A percentile compares a stretch with the other conserved stretches of the same genome.
Evolutionary conservation across 768 basidiomycete species (phyloP).

Genomic region (Mrakia blollopis): DNA sequence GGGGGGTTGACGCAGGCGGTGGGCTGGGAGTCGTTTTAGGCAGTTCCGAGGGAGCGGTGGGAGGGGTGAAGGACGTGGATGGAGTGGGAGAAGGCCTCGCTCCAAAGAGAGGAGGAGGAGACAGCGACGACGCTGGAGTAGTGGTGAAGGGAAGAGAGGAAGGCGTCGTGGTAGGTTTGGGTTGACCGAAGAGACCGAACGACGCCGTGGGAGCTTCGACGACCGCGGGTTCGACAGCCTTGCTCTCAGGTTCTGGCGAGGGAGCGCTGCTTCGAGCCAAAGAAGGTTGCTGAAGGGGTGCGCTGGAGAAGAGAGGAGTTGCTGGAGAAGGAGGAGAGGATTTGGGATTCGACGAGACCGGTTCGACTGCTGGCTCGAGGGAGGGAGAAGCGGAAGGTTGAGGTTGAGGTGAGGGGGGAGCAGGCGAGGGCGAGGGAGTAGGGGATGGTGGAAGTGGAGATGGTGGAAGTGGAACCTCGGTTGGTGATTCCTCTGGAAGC

Average conservation of each 20-base stretch:
- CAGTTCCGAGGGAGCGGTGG: background rate
- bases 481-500: background rate
- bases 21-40: background rate
- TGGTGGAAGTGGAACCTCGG: conserved; percentile 9
- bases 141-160: background rate
- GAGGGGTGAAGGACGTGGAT: background rate
- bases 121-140: background rate
- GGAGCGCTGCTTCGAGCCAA: background rate
- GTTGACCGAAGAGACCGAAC: conserved; percentile 11
- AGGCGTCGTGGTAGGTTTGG: background rate
- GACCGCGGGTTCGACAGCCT: background rate
- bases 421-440: background rate
- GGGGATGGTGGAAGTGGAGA: conserved; percentile 9
- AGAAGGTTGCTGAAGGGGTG: too few species aligned
- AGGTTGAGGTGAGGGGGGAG: background rate
- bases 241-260: background rate
- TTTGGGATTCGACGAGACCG: background rate
- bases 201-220: background rate
- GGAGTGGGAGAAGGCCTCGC: background rate
- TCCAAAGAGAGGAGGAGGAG: background rate
- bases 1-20: background rate
- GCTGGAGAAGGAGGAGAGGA: background rate
- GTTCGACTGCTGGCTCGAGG: background rate
- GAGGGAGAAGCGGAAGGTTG: background rate
- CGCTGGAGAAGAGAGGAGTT: background rate